Base-by-base conservation (phyloP, 2,329 filamentous ascomycete genomes). In the Fusarium floridanum region DNA sequence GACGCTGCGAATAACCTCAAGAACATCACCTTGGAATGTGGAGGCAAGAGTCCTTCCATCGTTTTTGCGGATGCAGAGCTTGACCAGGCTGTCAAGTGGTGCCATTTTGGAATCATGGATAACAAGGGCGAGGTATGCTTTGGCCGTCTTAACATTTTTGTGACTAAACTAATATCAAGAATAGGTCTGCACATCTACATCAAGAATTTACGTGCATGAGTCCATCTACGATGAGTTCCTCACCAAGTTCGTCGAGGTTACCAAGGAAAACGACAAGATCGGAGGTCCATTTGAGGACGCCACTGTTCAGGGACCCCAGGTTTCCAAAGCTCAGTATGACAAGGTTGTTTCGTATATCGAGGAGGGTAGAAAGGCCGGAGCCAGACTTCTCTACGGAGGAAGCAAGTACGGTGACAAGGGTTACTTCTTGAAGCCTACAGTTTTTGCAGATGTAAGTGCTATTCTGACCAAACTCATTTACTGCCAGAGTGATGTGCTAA, bases 291-390 rank as follows among this genome's bases (percentile, higher is more conserved):
- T 92, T 78, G 84, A 86, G 11, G 87, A 91, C 65, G 84, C 85
- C 17, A 92, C 90, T 0, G 90, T 89, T 82, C 91, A 93, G 78
- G 91, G 91, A 0, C 91, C 91, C 0, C 91, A 92, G 77, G 88
- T 92, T 63, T 90, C 90, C 6, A 90, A 91, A 79, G 80, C 85
- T 20, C 91, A 93, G 79, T 91, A 90, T 73, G 90, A 92, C 60
- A 85, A 89, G 17, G 87, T 94, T 1, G 83, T 93, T 20, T 87
- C 86, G 1, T 94, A 92, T 80, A 90, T 94, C 50, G 88, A 93
- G 66, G 78, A 85, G 39, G 91, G 91, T 9, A 92, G 92, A 79
- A 85, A 86, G 9, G 89, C 91, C 76, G 91, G 91, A 20, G 89
- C 91, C 0, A 90, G 84, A 2, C 84, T 93, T 4, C 83, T 87